phyloP scores from a whole-genome alignment of 768 basidiomycete species.

The Obba rivulosa region DNA sequence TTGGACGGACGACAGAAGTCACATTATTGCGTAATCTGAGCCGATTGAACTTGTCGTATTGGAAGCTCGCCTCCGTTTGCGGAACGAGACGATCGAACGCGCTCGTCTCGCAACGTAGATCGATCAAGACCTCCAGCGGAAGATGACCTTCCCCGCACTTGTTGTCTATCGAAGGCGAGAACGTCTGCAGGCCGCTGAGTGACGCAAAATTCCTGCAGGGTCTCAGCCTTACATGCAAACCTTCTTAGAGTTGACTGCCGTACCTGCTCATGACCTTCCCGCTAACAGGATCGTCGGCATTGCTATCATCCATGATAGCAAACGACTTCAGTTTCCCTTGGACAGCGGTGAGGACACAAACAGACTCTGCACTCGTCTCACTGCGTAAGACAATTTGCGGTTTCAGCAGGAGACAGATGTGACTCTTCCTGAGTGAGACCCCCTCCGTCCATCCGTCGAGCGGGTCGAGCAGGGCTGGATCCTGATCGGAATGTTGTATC shows the following conservation, averaged over 20 bases:
- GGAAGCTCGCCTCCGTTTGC: conserved; percentile 78
- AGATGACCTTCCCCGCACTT: conserved; percentile 51
- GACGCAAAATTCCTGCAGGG: conserved; percentile 65
- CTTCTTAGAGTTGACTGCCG: conserved; percentile 7
- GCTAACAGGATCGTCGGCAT: conserved; percentile 77
- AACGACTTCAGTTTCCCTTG: conserved; percentile 77
- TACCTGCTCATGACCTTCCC: conserved; percentile 84
- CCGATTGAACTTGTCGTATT: conserved; percentile 93
- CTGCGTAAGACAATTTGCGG: conserved; percentile 83
- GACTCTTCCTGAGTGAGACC: conserved; percentile 60
- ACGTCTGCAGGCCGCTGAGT: conserved; percentile 80
- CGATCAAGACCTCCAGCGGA: conserved; percentile 88
- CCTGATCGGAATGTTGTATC: conserved; percentile 28
- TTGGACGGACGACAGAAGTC: conserved; percentile 41
- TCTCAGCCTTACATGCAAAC: neutral
- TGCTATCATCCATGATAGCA: conserved; percentile 73
- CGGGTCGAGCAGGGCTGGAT: conserved; percentile 44
- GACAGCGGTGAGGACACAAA: conserved; percentile 71
- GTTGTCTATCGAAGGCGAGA: conserved; percentile 56
- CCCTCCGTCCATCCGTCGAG: conserved; percentile 70
- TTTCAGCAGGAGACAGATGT: conserved; percentile 84
- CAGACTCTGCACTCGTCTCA: conserved; percentile 46
- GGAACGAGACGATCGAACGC: conserved; percentile 89
- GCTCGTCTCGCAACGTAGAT: conserved; percentile 73
- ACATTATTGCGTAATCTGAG: conserved; percentile 74